These are phyloP conservation scores for Rhytidiadelphus loreus DNA, from an alignment of 225 moss, liverwort and hornwort species.

Conservation along the genomic window DNA sequence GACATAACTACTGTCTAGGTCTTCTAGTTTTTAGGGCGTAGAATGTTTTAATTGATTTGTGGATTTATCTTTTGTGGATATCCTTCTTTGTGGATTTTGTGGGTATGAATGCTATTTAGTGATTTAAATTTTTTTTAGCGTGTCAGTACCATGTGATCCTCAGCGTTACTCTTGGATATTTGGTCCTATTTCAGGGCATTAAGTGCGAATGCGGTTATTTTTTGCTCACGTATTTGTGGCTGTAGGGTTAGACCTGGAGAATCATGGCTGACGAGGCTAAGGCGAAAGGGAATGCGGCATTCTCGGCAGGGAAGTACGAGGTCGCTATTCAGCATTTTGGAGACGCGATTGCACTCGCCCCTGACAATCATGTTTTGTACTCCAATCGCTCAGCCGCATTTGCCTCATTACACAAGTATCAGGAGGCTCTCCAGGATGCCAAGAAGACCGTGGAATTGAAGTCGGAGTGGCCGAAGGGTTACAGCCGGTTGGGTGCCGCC, in stretches of 20 bases:
- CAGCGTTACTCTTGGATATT: not conserved
- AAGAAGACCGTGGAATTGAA: conserved; percentile 90
- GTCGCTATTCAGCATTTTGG: conserved; percentile 67
- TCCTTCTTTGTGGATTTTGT: not conserved
- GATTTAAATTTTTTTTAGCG: not conserved
- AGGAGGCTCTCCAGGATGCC: conserved; percentile 75
- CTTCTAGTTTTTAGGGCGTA: not conserved
- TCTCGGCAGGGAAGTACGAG: conserved; percentile 76
- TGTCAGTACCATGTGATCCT: not conserved
- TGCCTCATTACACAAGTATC: conserved; percentile 70
- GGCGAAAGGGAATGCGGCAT: conserved; percentile 88
- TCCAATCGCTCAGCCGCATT: conserved; percentile 93
- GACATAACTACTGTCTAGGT: not conserved
- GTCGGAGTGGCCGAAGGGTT: conserved; percentile 84
- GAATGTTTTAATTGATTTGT: not conserved
- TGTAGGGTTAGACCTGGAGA: not conserved
- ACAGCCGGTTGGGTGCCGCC: conserved; percentile 87
- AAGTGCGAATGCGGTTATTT: not conserved
- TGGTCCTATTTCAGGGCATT: not conserved
- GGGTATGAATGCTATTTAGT: not conserved
- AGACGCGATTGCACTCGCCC: conserved; percentile 57
- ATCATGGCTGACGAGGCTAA: conserved; percentile 96
- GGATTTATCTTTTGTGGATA: not conserved
- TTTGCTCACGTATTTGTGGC: not conserved
- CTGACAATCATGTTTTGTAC: conserved; percentile 76